Percentiles rank a stretch among this genome's conserved stretches.
Evolutionary conservation across 345 rosid genomes (phyloP).

Genomic region (Erysimum cheiranthoides): DNA sequence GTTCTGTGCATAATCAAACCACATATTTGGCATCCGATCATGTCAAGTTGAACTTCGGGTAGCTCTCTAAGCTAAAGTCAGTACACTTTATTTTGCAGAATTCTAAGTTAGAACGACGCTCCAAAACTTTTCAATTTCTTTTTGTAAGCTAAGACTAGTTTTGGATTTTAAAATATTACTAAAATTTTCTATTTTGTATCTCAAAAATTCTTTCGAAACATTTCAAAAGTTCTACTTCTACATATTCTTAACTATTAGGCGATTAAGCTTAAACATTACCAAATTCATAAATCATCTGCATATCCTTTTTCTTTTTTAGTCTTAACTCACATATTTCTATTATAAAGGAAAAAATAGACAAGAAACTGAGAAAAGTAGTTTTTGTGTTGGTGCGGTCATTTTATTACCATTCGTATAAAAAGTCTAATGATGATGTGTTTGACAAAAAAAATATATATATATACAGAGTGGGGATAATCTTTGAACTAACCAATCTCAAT

Average conservation of each 20-base stretch:
- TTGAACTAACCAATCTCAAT: constrained; percentile 13
- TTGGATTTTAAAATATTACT: neutral
- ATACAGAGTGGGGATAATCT: neutral
- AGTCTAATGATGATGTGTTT: neutral
- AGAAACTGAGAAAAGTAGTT: too few species aligned
- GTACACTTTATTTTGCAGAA: neutral
- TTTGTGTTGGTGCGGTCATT: too few species aligned
- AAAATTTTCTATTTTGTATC: neutral
- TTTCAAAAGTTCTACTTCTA: neutral
- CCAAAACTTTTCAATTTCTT: neutral
- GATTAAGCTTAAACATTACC: neutral
- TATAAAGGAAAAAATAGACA: too few species aligned
- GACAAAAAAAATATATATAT: neutral
- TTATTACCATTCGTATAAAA: too few species aligned
- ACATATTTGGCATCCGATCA: neutral
- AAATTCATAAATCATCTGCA: neutral
- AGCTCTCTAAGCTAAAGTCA: neutral
- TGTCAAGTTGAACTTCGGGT: constrained; percentile 2
- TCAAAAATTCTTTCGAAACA: neutral
- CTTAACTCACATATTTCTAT: too few species aligned
- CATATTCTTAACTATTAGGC: neutral
- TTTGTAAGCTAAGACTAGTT: neutral
- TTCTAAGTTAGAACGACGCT: neutral
- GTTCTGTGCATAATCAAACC: constrained; percentile 11
- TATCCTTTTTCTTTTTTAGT: neutral